Conservation (phyloP, 2,329 filamentous ascomycete species). For the Colletotrichum sublineola region DNA sequence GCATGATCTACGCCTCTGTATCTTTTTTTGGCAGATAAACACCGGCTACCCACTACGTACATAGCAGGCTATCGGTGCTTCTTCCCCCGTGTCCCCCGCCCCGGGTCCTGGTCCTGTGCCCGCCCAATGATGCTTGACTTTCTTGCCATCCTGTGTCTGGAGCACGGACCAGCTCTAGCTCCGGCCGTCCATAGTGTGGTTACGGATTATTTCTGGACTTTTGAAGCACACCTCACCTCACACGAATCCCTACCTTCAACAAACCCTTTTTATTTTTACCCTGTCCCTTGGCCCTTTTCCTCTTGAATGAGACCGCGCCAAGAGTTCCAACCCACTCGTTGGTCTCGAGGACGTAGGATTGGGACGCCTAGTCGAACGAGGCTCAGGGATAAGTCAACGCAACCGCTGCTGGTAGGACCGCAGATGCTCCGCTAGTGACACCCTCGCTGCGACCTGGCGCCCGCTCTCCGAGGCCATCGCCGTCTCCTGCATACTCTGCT, state of each 20-base stretch:
- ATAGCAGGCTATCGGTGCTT: slow-evolving; percentile 15
- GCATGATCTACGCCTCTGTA: not conserved
- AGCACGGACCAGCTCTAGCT: slow-evolving; percentile 32
- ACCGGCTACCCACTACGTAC: not conserved
- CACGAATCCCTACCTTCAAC: slow-evolving; percentile 27
- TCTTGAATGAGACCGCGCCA: slow-evolving; percentile 31
- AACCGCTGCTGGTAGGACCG: not conserved
- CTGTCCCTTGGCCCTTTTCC: not conserved
- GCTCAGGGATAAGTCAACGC: not conserved
- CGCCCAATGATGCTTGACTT: slow-evolving; percentile 25
- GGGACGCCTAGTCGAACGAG: slow-evolving; percentile 11
- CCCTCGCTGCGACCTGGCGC: slow-evolving; percentile 34
- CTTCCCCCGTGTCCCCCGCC: slow-evolving; percentile 7
- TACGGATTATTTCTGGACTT: slow-evolving; percentile 33
- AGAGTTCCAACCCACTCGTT: slow-evolving; percentile 8
- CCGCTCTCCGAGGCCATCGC: slow-evolving; percentile 33
- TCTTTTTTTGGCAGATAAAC: not conserved
- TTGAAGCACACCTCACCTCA: slow-evolving; percentile 30
- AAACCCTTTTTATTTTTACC: not conserved
- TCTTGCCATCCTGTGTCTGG: slow-evolving; percentile 9
- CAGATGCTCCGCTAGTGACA: slow-evolving; percentile 37
- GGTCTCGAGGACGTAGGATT: slow-evolving; percentile 25
- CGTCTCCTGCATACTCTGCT: slow-evolving; percentile 1
- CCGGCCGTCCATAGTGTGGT: slow-evolving; percentile 16
- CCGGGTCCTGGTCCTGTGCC: slow-evolving; percentile 5